Base-by-base conservation (phyloP, 2,329 filamentous ascomycete genomes). In the Emmonsiellopsis sp. region DNA sequence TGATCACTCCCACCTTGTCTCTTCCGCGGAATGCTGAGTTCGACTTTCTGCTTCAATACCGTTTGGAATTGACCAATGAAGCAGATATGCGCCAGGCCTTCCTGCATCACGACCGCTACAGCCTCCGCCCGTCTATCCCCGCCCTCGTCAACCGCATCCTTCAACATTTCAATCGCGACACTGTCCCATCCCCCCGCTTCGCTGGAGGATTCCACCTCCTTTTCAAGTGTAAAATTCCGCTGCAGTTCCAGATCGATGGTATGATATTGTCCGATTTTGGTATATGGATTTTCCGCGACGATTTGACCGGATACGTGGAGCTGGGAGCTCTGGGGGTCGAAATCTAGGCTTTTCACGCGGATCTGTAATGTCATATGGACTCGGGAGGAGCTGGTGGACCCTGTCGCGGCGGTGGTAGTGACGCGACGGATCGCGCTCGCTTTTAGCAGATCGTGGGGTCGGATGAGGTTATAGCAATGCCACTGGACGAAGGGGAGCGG, bases 71-170 rank as follows among this genome's bases (percentile, higher is more conserved):
- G 74, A 3, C 74, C 76, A 54, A 77, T 72, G 54, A 77, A 75
- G 56, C 73, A 76, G n/a, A 77, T 74, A 63, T 76, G 74, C 4
- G 74, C 75, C 9, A 78, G 51, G 1, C 73, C 75, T 58, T 97
- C 92, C 63, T 95, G 88, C 86, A 98, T 92, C 26, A 97, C 87
- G 0, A 97, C 85, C 0, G 93, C 92, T 53, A 90, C 89, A 15
- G 95, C 79, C 57, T 92, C 86, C 1, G 89, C 90, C 57, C 87
- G 84, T 63, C 85, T 84, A 59, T 89, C 85, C 3, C 70, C 70
- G 1, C 70, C 62, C 61, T 87, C 83, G 62, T 88, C 84, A 11
- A 92, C 79, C 0, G 90, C 86, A 67, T 95, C 89, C 54, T 81
- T 77, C 9, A 98, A 79, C 45, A 87, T 85, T 55, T 87, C 84